Percentiles rank a stretch among this genome's conserved stretches.
Conservation (phyloP, 371 early-diverging fungal genomes). For the Circinella minor region DNA sequence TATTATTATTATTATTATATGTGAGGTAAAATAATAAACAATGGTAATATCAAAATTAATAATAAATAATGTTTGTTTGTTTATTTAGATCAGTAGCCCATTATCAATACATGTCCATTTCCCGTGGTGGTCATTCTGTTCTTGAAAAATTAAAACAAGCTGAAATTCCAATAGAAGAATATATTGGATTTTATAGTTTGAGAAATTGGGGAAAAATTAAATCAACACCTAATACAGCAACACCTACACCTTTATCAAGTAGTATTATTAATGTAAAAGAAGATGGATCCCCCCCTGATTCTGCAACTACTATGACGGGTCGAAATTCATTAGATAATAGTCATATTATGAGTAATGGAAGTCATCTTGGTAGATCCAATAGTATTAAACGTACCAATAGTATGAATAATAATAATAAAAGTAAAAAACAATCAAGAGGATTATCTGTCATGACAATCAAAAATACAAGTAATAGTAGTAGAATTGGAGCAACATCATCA, state of each 20-base stretch:
- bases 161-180: slow-evolving; percentile 71
- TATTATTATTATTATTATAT: too few relatives aligned
- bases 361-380: neutral
- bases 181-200: slow-evolving; percentile 81
- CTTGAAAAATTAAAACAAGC: slow-evolving; percentile 59
- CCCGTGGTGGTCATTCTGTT: slow-evolving; percentile 78
- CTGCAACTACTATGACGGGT: slow-evolving; percentile 15
- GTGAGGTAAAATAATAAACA: too few relatives aligned
- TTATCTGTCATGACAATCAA: neutral
- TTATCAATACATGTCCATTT: slow-evolving; percentile 83
- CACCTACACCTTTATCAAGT: slow-evolving; percentile 15
- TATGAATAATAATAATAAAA: neutral
- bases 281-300: slow-evolving; percentile 8
- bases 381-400: slow-evolving; percentile 12
- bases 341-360: neutral
- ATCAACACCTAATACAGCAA: neutral
- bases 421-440: neutral
- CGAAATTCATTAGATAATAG: neutral
- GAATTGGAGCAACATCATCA: neutral
- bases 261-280: slow-evolving; percentile 10
- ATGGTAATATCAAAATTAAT: slow-evolving; percentile 22
- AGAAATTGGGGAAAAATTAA: slow-evolving; percentile 69
- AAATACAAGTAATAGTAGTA: slow-evolving; percentile 6
- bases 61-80: slow-evolving; percentile 44
- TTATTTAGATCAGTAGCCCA: slow-evolving; percentile 59